Conservation (phyloP, 495 filamentous ascomycete genomes). For the Hamigera avellanea region DNA sequence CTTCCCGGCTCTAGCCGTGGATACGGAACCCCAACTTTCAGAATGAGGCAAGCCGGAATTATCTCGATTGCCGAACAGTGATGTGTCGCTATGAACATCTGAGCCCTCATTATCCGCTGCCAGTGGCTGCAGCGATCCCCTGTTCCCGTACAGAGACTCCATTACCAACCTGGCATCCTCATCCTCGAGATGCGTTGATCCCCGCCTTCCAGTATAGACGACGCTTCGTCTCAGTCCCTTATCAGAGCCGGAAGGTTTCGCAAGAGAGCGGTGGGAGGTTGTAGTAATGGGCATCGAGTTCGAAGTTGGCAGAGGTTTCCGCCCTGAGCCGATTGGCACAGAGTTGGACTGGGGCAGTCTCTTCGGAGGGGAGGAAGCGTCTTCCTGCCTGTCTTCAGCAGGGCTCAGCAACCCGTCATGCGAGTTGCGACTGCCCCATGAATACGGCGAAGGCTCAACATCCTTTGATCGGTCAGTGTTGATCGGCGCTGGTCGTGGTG, state of each 20-base stretch:
- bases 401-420: slow-evolving; percentile 46
- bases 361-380: background rate
- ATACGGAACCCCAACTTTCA: background rate
- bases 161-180: slow-evolving; percentile 58
- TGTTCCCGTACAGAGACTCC: slow-evolving; percentile 41
- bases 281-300: slow-evolving; percentile 16
- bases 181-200: slow-evolving; percentile 41
- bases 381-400: slow-evolving; percentile 4
- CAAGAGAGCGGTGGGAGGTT: slow-evolving; percentile 27
- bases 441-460: slow-evolving; percentile 50
- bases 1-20: slow-evolving; percentile 6
- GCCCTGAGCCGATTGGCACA: slow-evolving; percentile 4
- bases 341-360: background rate
- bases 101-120: slow-evolving; percentile 10
- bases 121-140: slow-evolving; percentile 21
- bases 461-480: slow-evolving; percentile 43
- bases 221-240: slow-evolving; percentile 36
- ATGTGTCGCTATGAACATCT: slow-evolving; percentile 29
- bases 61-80: slow-evolving; percentile 33
- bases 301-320: slow-evolving; percentile 14
- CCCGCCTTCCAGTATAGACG: slow-evolving; percentile 30
- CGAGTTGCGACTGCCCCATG: slow-evolving; percentile 58
- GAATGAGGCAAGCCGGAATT: slow-evolving; percentile 1
- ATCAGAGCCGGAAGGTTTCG: slow-evolving; percentile 22
- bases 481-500: slow-evolving; percentile 39